A percentile compares a stretch with the other conserved stretches of the same genome.
Conservation (phyloP, 1,139 yeast genomes). For the Geotrichum carabidarum region DNA sequence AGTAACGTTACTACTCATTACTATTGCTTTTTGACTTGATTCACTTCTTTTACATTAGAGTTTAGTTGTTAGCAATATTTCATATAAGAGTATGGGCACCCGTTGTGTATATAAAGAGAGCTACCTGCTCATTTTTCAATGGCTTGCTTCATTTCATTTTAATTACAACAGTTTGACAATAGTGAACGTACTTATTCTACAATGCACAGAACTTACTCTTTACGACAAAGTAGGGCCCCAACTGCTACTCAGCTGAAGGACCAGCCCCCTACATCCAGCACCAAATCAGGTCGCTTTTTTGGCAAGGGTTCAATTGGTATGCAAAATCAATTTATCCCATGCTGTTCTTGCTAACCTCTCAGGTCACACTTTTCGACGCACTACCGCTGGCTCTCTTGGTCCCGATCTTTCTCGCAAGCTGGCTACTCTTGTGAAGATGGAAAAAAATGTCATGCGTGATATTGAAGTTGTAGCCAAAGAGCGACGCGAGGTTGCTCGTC, state of each 20-base stretch:
- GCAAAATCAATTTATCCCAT: slow-evolving; percentile 9
- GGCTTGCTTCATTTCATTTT: background rate
- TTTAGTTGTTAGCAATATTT: background rate
- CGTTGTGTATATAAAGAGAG: background rate
- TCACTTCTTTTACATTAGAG: background rate
- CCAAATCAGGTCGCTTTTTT: slow-evolving; percentile 81
- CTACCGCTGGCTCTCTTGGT: slow-evolving; percentile 89
- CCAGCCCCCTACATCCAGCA: slow-evolving; percentile 88
- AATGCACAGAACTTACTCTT: slow-evolving; percentile 98
- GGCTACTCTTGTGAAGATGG: slow-evolving; percentile 87
- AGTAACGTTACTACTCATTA: background rate
- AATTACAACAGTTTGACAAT: background rate
- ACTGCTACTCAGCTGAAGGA: slow-evolving; percentile 95
- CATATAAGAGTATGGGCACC: background rate
- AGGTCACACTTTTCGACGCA: slow-evolving; percentile 65
- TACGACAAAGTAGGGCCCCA: slow-evolving; percentile 93
- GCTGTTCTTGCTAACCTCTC: background rate
- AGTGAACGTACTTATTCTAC: slow-evolving; percentile 24
- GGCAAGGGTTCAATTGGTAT: slow-evolving; percentile 79
- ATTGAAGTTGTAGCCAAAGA: slow-evolving; percentile 91
- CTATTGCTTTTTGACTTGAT: background rate
- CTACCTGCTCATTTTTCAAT: background rate
- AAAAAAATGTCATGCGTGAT: slow-evolving; percentile 92
- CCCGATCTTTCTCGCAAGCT: slow-evolving; percentile 92
- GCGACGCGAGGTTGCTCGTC: slow-evolving; percentile 95